Evolutionary conservation across 108 stramenopile genomes (phyloP), one percentile per base, ranked within the genome.

Genomic region (Licmophora abbreviata): DNA sequence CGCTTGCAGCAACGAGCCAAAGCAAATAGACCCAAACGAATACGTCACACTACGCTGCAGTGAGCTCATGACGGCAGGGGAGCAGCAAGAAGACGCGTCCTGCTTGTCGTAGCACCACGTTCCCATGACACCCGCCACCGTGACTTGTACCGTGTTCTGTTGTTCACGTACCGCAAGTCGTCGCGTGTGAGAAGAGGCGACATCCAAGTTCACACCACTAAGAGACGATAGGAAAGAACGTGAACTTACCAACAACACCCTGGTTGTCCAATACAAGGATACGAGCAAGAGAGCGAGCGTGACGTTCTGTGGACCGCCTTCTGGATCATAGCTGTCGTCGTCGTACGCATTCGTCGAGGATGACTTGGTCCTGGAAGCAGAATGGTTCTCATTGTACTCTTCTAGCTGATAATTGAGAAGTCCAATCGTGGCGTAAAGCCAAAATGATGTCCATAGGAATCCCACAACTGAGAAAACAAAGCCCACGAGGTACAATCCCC

Each of bases 11-110:
- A 90, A 54, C 5, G 73, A 73, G 8, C 88, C 93, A 5, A 90
- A 54, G 54, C 81, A 83, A 15, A 94, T 86, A 28, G 78, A 76
- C 5, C 93, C 93, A 66, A 90, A 79, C 17, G 75, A 70, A 30
- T 37, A 60, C 4, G 77, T 71, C 9, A 71, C 29, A 48, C 63
- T 61, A 23, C 74, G 59, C 34, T 58, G 52, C 1, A 92, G 30
- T 20, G 74, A 69, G n/a, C 46, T 48, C 14, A 40, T 45, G 5
- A 74, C 68, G 8, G 65, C 73, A 24, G 59, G 41, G 22, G 73
- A 79, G 48, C 80, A 69, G 27, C 71, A 69, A 18, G 68, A 37
- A 4, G 26, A 34, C 0, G 67, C 77, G 8, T 71, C 66, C 30
- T 72, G 65, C 14, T 76, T 43, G 24, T 61, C 54, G 37, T 65